Evolutionary conservation across 73 alveolate genomes (phyloP).

Genomic region (Stentor roeselii): DNA sequence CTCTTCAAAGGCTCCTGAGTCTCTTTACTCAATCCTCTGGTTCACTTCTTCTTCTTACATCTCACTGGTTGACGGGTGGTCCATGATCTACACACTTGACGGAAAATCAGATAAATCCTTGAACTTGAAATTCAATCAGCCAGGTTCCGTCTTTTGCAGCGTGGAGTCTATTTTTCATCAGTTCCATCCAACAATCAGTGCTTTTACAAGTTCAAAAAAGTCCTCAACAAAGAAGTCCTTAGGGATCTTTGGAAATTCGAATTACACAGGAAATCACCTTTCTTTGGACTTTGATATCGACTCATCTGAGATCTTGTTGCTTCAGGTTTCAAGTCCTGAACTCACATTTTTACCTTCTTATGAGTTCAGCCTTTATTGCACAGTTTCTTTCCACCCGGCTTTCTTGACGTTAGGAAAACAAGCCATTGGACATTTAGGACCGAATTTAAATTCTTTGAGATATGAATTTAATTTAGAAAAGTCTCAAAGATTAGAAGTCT

Average conservation of each 20-base stretch:
- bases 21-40: not conserved
- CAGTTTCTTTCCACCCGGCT: not conserved
- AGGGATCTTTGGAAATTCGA: no score
- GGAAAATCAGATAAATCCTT: not conserved
- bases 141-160: not conserved
- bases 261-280: not conserved
- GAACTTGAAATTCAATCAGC: not conserved
- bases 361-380: not conserved
- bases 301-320: not conserved
- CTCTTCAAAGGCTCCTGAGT: not conserved
- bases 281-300: not conserved
- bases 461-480: not conserved
- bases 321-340: not conserved
- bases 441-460: not conserved
- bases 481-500: not conserved
- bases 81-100: not conserved
- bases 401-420: not conserved
- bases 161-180: not conserved
- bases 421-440: not conserved
- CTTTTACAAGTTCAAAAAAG: not conserved
- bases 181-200: not conserved
- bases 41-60: not conserved
- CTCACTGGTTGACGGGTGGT: constrained; percentile 18
- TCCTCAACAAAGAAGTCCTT: no score
- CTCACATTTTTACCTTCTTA: not conserved